Conservation (phyloP, 2,329 filamentous ascomycete species). For the Fusarium multiceps region DNA sequence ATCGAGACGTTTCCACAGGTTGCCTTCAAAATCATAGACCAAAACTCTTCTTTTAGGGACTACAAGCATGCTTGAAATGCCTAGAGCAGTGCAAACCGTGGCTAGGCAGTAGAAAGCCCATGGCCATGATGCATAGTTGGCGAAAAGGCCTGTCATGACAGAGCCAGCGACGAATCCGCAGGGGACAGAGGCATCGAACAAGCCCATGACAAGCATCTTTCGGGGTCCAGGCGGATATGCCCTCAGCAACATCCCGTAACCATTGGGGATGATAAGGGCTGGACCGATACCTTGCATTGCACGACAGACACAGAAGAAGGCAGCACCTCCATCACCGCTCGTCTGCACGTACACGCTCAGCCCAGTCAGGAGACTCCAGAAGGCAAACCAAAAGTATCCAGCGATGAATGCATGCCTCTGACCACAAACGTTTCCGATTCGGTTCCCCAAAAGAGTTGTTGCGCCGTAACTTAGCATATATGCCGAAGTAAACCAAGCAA, state of each 20-base stretch:
- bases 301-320: conserved; percentile 44
- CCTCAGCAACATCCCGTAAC: conserved; percentile 37
- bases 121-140: conserved; percentile 39
- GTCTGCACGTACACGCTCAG: conserved; percentile 35
- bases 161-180: conserved; percentile 43
- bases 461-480: conserved; percentile 40
- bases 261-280: conserved; percentile 41
- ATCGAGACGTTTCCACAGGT: conserved; percentile 43
- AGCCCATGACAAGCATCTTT: conserved; percentile 39
- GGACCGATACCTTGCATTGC: conserved; percentile 43
- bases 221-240: conserved; percentile 43
- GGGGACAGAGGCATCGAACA: conserved; percentile 42
- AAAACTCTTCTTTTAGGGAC: conserved; percentile 35
- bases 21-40: conserved; percentile 42
- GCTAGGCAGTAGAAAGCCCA: conserved; percentile 43
- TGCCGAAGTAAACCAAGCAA: conserved; percentile 43
- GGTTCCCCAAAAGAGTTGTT: conserved; percentile 38
- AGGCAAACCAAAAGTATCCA: conserved; percentile 43
- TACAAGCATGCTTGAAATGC: conserved; percentile 38
- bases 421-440: conserved; percentile 41
- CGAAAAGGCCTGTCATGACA: conserved; percentile 42
- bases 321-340: conserved; percentile 13
- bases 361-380: conserved; percentile 44
- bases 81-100: conserved; percentile 37
- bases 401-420: conserved; percentile 39